phyloP scores from a whole-genome alignment of 2,329 filamentous ascomycete species.

The Parascedosporium putredinis region DNA sequence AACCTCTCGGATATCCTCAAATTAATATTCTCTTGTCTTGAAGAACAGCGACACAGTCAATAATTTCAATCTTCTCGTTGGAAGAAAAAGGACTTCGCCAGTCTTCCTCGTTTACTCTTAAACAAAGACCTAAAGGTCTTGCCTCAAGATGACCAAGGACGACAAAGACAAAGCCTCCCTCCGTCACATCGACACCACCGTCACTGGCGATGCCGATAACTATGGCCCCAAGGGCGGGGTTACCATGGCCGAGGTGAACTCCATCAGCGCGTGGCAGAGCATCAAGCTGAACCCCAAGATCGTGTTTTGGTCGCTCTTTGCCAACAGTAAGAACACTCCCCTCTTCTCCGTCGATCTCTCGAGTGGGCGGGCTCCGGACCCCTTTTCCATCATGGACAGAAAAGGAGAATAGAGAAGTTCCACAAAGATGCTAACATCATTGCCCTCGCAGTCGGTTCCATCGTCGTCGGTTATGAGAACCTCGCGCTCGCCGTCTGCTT shows the following conservation, averaged over 20 bases:
- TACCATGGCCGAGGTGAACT: conserved; percentile 32
- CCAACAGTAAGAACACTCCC: conserved; percentile 6
- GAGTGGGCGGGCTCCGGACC: no score
- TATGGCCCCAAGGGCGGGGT: conserved; percentile 29
- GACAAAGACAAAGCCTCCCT: not conserved
- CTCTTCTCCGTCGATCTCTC: conserved; percentile 4
- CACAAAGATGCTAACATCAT: no score
- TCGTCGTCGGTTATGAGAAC: conserved; percentile 14
- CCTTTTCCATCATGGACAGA: no score
- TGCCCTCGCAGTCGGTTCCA: not conserved
- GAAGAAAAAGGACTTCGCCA: not conserved
- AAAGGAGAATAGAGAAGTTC: no score
- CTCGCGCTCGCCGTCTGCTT: conserved; percentile 13
- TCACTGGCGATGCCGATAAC: not conserved
- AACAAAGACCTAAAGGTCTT: conserved; percentile 19
- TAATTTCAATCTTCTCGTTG: no score
- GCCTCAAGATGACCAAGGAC: not conserved
- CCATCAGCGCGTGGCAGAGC: conserved; percentile 13
- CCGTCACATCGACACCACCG: not conserved
- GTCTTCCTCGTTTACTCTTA: not conserved
- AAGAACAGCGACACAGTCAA: no score
- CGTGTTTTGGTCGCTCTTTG: conserved; percentile 4
- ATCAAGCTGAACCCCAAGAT: conserved; percentile 6
- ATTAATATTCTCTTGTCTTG: no score
- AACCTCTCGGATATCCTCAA: no score